phyloP scores from a whole-genome alignment of 305 asterid species.

The Fraxinus floribunda region DNA sequence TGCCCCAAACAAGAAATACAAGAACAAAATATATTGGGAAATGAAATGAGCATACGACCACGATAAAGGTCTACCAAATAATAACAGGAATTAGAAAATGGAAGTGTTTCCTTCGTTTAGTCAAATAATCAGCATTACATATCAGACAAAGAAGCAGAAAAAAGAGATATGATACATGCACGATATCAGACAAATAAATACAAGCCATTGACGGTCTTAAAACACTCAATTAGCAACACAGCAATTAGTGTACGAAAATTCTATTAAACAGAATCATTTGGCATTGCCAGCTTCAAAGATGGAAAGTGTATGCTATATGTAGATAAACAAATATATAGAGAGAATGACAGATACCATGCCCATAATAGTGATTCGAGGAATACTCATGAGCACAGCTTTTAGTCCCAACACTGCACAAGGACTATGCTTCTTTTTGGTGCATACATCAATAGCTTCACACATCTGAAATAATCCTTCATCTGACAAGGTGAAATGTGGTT shows the following conservation, averaged over 20 bases:
- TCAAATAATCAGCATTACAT: not conserved
- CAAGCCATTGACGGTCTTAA: not conserved
- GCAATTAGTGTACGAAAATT: not conserved
- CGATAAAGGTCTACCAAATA: not conserved
- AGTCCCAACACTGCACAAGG: constrained; percentile 60
- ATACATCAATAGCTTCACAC: constrained; percentile 54
- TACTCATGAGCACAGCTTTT: constrained; percentile 69
- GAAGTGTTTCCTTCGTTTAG: not conserved
- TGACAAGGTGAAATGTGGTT: constrained; percentile 79
- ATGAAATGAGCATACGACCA: not conserved
- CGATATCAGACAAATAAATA: not conserved
- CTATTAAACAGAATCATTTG: not conserved
- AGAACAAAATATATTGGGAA: not conserved
- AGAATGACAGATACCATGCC: constrained; percentile 50
- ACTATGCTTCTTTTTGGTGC: constrained; percentile 38
- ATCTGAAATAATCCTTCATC: constrained; percentile 54
- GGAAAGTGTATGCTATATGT: not conserved
- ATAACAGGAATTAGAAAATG: not conserved
- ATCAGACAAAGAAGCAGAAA: not conserved
- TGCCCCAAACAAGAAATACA: not conserved
- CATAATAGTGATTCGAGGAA: constrained; percentile 62
- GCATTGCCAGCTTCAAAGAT: not conserved
- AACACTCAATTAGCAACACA: not conserved
- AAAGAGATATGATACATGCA: not conserved
- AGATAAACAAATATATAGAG: constrained; percentile 10